Evolutionary conservation across 768 basidiomycete genomes (phyloP), one percentile per base, ranked within the genome.

Genomic region (Phylloporus arenicola): DNA sequence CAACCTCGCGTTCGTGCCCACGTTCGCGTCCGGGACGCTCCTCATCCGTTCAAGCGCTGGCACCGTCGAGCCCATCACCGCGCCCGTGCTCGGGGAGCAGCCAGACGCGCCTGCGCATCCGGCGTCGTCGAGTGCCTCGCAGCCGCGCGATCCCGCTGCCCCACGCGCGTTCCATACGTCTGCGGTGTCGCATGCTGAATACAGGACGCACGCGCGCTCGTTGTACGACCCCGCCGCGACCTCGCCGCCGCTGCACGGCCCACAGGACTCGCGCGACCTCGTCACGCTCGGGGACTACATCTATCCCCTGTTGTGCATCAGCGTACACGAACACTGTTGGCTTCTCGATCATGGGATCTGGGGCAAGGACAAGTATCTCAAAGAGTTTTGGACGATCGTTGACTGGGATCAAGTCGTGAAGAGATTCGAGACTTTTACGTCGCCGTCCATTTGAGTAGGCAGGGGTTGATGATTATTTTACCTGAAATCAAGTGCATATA

Each of bases 301-400:
- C 35, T 82, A 75, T 62, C 92, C 92, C 19, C 64, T 94, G 48
- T 83, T 91, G 65, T 88, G 86, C 54, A 62, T 92, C 45, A 82
- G 83, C 38, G 79, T 89, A 5, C 80, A 92, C 57, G 90, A 92
- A 66, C 92, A 91, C 57, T 84, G 86, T 24, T 95, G 91, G 89
- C 74, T 95, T 61, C 84, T 86, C 19, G 88, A 87, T 34, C 92
- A 86, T 56, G 92, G 92, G 5, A 79, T 95, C 5, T 92, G 89
- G 88, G 92, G 92, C 22, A 88, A 90, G 69, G 90, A 94, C 64
- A 78, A 78, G 58, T 95, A 91, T 77, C 63, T 94, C 63, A 80
- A 76, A 59, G 77, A 83, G 62, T 92, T 93, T 70, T 95, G 91
- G 90, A 74, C 72, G 10, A 86, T 85, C 19, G 67, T 94, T 47